phyloP scores from a whole-genome alignment of 768 basidiomycete species.

The Auricularia sp. region DNA sequence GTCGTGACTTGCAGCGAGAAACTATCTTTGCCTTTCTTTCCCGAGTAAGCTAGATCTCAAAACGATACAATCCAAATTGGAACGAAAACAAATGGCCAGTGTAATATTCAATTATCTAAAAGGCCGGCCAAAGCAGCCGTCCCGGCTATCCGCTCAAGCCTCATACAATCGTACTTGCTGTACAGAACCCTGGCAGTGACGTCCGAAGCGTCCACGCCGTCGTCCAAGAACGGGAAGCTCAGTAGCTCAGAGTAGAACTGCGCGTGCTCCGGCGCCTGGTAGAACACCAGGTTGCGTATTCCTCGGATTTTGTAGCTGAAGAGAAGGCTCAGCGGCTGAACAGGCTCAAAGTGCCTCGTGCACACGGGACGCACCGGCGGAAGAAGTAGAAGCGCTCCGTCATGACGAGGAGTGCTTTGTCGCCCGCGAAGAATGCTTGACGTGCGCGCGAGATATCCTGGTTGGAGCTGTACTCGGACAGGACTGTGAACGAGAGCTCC shows the following conservation, averaged over 20 bases:
- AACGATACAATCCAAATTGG: too few relatives aligned
- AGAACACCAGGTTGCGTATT: conserved; percentile 87
- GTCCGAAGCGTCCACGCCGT: conserved; percentile 77
- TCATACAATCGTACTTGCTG: conserved; percentile 82
- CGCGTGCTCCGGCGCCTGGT: conserved; percentile 81
- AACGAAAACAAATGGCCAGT: too few relatives aligned
- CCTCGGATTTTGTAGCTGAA: conserved; percentile 85
- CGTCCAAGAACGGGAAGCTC: conserved; percentile 83
- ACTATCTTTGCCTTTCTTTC: too few relatives aligned
- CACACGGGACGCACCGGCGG: conserved; percentile 43
- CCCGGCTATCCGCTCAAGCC: conserved; percentile 75
- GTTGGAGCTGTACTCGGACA: conserved; percentile 95
- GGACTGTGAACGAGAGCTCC: conserved; percentile 63
- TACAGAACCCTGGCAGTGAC: conserved; percentile 75
- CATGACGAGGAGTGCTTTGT: conserved; percentile 76
- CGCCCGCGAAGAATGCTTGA: conserved; percentile 83
- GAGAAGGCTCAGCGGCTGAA: neutral
- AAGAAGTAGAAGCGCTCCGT: conserved; percentile 99
- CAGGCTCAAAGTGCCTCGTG: neutral
- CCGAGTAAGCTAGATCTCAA: too few relatives aligned
- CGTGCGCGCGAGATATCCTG: conserved; percentile 91
- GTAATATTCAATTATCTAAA: neutral
- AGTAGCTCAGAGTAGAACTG: conserved; percentile 88
- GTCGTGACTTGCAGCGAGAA: too few relatives aligned
- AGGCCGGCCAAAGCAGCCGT: conserved; percentile 22